Evolutionary conservation across 1,284 basidiomycete genomes (phyloP).

Genomic region (Sporisorium graminicola): DNA sequence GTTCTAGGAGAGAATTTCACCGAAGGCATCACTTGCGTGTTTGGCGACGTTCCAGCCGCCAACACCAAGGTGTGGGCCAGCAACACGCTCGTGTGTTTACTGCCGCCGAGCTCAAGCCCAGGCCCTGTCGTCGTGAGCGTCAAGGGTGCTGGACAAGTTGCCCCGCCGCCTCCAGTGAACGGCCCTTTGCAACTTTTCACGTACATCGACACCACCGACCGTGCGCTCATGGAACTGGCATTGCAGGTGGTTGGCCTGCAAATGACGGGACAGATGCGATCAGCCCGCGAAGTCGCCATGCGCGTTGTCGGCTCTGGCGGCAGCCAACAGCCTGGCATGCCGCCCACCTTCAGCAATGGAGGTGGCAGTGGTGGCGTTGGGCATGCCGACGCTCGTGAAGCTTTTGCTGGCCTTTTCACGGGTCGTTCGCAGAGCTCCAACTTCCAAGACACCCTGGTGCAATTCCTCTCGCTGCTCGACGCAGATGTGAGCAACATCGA

Average conservation of each 20-base stretch:
- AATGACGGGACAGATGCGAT: slow-evolving; percentile 94
- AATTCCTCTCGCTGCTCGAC: slow-evolving; percentile 82
- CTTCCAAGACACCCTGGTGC: slow-evolving; percentile 82
- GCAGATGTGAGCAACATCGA: slow-evolving; percentile 34
- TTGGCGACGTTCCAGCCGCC: slow-evolving; percentile 85
- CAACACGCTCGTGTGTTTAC: slow-evolving; percentile 90
- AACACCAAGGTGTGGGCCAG: slow-evolving; percentile 92
- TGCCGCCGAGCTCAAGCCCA: slow-evolving; percentile 84
- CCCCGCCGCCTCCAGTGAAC: slow-evolving; percentile 71
- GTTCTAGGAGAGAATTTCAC: slow-evolving; percentile 82
- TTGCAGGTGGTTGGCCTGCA: slow-evolving; percentile 93
- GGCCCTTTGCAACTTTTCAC: slow-evolving; percentile 74
- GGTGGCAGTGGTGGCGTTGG: slow-evolving; percentile 15
- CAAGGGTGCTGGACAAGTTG: slow-evolving; percentile 49
- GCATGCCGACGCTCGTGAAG: slow-evolving; percentile 42
- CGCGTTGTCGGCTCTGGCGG: slow-evolving; percentile 69
- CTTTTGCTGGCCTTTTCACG: slow-evolving; percentile 50
- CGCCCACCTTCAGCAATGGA: slow-evolving; percentile 17
- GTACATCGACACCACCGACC: slow-evolving; percentile 89
- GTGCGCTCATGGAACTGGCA: slow-evolving; percentile 93
- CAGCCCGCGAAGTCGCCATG: slow-evolving; percentile 86
- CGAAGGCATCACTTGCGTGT: slow-evolving; percentile 78
- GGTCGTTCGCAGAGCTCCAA: slow-evolving; percentile 70
- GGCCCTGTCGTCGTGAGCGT: slow-evolving; percentile 93
- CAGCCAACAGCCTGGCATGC: slow-evolving; percentile 44